Base-by-base conservation (phyloP, 2,329 filamentous ascomycete genomes). In the Penicillium thymicola region DNA sequence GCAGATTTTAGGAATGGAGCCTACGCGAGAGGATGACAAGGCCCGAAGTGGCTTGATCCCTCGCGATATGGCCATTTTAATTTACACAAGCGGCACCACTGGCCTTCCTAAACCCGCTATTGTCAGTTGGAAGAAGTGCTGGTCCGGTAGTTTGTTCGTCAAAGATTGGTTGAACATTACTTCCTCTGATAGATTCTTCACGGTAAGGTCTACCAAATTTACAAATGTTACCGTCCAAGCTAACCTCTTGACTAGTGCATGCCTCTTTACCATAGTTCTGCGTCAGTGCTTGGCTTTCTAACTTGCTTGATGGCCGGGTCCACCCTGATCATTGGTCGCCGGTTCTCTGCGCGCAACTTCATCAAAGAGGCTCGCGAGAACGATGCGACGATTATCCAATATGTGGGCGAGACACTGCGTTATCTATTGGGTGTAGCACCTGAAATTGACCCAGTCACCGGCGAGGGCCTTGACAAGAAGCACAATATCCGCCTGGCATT, bases 191-290 rank as follows among this genome's bases (percentile, higher is more conserved):
- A 80, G 88, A 34, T 86, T 90, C 68, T 93, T 91, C 69, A 92
- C 89, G 13, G 86, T 88, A 80, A 69, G 79, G 25, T 9, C 13
- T 5, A 11, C 23, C 16, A 16, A 18, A 16, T 27, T 40, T 16
- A n/a, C 16, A 46, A 25, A 41, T 51, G 13, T 41, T 7, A 50
- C 42, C 30, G 38, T 11, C 37, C 23, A 14, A 37, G 2, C 61
- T 64, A 34, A 63, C 30, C 11, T 28, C 42, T 14, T 47, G 23
- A 34, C 58, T 41, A 89, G 87, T 87, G 87, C 55, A 95, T 96
- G 90, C 92, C 92, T 0, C 80, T 96, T 7, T 96, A 96, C 70
- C 92, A 96, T 76, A 88, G 88, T 40, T 90, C 91, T 0, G 92
- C 89, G 13, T 78, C 84, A 5, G 65, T 94, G 7, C 80, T 96